Evolutionary conservation across 495 filamentous ascomycete genomes (phyloP).

Genomic region (Podospora pseudoanserina): DNA sequence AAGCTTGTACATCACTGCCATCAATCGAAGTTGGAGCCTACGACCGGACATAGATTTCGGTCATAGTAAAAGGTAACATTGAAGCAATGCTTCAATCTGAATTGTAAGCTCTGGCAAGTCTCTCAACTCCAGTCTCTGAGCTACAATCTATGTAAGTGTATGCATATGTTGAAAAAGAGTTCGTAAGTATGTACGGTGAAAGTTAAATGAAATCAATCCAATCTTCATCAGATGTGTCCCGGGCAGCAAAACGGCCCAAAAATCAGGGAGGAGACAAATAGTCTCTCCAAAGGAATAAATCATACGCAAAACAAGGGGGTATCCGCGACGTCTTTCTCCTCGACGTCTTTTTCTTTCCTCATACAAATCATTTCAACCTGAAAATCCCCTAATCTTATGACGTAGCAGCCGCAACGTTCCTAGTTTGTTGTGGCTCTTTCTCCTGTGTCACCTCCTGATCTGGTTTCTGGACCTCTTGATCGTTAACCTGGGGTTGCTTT

Average conservation of each 20-base stretch:
- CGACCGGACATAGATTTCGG: too few relatives aligned
- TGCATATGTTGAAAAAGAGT: neutral
- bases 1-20: too few relatives aligned
- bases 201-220: neutral
- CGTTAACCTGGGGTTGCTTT: neutral
- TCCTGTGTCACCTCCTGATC: neutral
- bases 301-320: neutral
- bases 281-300: neutral
- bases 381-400: neutral
- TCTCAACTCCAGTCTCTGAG: neutral
- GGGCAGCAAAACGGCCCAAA: neutral
- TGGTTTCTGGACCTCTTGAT: neutral
- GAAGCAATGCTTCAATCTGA: neutral
- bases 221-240: neutral
- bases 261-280: neutral
- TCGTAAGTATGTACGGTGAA: neutral
- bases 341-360: neutral
- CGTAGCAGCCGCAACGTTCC: neutral
- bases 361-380: neutral
- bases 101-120: neutral
- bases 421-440: neutral
- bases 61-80: neutral
- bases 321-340: neutral
- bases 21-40: too few relatives aligned
- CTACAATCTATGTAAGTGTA: neutral